Conservation (phyloP, 306 rosid species). For the Fragaria nilgerrensis region DNA sequence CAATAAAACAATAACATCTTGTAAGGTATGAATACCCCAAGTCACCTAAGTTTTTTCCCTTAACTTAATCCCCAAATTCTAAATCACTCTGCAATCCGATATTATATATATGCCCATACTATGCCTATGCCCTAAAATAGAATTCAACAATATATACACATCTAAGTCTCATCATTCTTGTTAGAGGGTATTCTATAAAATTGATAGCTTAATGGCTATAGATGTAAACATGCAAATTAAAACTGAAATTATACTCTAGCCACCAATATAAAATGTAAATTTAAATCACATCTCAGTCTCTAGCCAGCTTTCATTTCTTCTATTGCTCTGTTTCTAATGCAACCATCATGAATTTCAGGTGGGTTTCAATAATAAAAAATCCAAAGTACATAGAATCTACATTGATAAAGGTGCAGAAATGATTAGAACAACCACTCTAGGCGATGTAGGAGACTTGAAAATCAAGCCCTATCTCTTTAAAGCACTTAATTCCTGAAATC, state of each 20-base stretch:
- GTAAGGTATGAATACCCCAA: too few relatives aligned
- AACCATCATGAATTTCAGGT: constrained; percentile 33
- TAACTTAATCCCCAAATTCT: neutral
- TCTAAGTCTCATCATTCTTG: neutral
- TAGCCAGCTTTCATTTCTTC: constrained; percentile 59
- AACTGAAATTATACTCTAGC: neutral
- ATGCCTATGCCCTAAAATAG: neutral
- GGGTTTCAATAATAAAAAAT: constrained; percentile 29
- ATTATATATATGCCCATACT: neutral
- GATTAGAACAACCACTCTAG: constrained; percentile 60
- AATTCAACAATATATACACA: neutral
- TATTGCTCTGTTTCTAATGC: constrained; percentile 43
- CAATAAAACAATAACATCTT: too few relatives aligned
- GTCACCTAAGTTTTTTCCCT: too few relatives aligned
- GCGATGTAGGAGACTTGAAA: constrained; percentile 36
- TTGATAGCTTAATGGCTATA: neutral
- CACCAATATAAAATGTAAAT: constrained; percentile 27
- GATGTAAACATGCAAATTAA: neutral
- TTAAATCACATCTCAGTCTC: constrained; percentile 21
- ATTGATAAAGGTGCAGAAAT: constrained; percentile 37
- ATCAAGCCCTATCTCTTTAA: constrained; percentile 17
- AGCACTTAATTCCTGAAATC: constrained; percentile 36
- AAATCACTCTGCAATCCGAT: neutral
- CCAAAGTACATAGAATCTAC: constrained; percentile 40
- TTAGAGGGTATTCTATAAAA: neutral